Evolutionary conservation across 2,329 filamentous ascomycete species (phyloP).

Genomic region (Cadophora malorum): DNA sequence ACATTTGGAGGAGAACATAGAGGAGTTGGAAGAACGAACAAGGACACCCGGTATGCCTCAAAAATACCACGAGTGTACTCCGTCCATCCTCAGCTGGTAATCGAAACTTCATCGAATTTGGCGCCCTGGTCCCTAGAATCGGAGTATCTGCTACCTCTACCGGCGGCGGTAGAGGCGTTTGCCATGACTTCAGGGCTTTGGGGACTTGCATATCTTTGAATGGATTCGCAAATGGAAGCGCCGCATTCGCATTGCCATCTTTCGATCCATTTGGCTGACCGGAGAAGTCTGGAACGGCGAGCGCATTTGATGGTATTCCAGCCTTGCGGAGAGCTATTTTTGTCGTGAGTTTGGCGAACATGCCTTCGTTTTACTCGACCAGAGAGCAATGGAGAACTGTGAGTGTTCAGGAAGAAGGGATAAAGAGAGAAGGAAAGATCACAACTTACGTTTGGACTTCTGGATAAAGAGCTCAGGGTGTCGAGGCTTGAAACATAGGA

Average conservation of each 20-base stretch:
- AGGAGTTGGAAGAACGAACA: conserved; percentile 56
- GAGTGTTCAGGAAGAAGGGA: neutral
- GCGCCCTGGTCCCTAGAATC: conserved; percentile 38
- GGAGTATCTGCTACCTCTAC: conserved; percentile 39
- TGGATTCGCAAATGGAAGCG: conserved; percentile 39
- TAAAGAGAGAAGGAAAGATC: neutral
- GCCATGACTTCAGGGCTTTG: conserved; percentile 41
- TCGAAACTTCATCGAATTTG: conserved; percentile 34
- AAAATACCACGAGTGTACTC: conserved; percentile 68
- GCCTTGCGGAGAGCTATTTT: conserved; percentile 45
- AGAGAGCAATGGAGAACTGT: neutral
- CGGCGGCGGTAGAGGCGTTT: conserved; percentile 40
- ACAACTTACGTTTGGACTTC: conserved; percentile 10
- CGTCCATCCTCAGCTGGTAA: conserved; percentile 57
- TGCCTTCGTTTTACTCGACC: conserved; percentile 17
- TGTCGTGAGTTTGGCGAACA: conserved; percentile 44
- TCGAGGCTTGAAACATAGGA: conserved; percentile 20
- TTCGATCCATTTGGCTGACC: conserved; percentile 29
- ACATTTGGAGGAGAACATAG: neutral
- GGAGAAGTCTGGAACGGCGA: conserved; percentile 28
- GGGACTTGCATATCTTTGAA: conserved; percentile 42
- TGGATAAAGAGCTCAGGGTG: conserved; percentile 11
- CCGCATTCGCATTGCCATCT: conserved; percentile 25
- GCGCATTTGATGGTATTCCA: conserved; percentile 40
- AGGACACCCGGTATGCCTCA: conserved; percentile 78